phyloP scores from a whole-genome alignment of 805 yeast species.

The Maudiozyma turicensis region DNA sequence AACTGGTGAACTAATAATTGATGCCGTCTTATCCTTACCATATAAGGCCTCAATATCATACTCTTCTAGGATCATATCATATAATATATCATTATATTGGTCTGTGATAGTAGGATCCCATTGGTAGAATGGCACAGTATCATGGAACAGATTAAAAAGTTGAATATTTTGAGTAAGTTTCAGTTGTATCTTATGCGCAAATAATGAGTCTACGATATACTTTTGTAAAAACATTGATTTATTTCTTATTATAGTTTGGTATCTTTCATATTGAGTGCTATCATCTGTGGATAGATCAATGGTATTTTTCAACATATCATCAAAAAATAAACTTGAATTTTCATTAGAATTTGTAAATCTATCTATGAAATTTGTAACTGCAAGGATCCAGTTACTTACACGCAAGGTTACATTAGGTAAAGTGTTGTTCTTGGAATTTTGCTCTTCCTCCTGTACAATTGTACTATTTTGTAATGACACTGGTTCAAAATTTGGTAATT shows the following conservation, averaged over 20 bases:
- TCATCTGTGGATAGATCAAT: background rate
- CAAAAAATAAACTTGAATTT: conserved; percentile 7
- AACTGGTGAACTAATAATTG: background rate
- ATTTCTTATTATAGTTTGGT: conserved; percentile 5
- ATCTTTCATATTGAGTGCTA: background rate
- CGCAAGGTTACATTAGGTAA: conserved; percentile 6
- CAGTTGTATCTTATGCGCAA: conserved; percentile 5
- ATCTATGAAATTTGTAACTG: conserved; percentile 13
- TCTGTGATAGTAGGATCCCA: conserved; percentile 9
- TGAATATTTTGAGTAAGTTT: conserved; percentile 15
- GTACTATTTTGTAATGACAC: too few species aligned
- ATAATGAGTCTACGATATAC: conserved; percentile 8
- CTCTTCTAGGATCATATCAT: conserved; percentile 7
- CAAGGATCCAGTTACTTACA: conserved; percentile 20
- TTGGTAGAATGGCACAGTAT: background rate
- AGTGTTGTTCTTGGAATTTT: background rate
- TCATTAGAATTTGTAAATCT: conserved; percentile 12
- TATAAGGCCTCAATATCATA: conserved; percentile 8
- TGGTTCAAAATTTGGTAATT: conserved; percentile 11
- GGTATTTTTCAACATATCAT: conserved; percentile 8
- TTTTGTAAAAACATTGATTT: conserved; percentile 9
- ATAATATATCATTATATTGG: conserved; percentile 4
- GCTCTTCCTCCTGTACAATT: background rate
- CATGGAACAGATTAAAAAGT: conserved; percentile 11
- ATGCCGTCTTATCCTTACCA: background rate